Conservation (phyloP, 1,284 basidiomycete species). For the Trichosporon sp. region DNA sequence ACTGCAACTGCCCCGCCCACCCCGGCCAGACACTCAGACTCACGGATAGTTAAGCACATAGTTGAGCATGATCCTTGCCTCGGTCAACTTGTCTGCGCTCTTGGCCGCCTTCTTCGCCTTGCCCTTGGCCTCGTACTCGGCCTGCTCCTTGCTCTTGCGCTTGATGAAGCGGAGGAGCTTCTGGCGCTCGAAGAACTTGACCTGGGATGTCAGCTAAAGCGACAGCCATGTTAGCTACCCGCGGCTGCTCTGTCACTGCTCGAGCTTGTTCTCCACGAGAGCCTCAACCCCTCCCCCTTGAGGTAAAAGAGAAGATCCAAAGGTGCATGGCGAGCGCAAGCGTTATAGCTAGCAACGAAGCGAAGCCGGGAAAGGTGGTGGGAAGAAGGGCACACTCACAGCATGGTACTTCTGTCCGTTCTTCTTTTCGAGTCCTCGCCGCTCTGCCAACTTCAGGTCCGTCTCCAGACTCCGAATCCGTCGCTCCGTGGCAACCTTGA, state of each 20-base stretch:
- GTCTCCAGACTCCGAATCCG: slow-evolving; percentile 65
- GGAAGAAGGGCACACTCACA: slow-evolving; percentile 30
- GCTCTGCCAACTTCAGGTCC: slow-evolving; percentile 63
- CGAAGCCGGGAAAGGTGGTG: too few relatives aligned
- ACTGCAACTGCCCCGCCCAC: background rate
- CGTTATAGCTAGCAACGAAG: too few relatives aligned
- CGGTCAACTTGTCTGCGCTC: slow-evolving; percentile 54
- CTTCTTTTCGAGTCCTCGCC: slow-evolving; percentile 60
- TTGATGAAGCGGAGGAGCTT: slow-evolving; percentile 69
- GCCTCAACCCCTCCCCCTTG: too few relatives aligned
- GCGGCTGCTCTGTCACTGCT: too few relatives aligned
- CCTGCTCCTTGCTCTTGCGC: slow-evolving; percentile 55
- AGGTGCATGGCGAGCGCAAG: too few relatives aligned
- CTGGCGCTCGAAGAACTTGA: slow-evolving; percentile 85
- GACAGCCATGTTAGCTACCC: too few relatives aligned
- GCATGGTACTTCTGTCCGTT: slow-evolving; percentile 72
- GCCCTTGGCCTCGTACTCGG: slow-evolving; percentile 43
- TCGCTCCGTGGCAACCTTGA: slow-evolving; percentile 69
- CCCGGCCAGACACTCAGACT: slow-evolving; percentile 29
- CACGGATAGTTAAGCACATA: slow-evolving; percentile 63
- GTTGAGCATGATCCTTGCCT: slow-evolving; percentile 68
- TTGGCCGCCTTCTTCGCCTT: slow-evolving; percentile 39
- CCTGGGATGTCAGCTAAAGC: slow-evolving; percentile 22
- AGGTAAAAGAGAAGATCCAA: too few relatives aligned
- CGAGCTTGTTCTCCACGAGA: too few relatives aligned